Conservation (phyloP, 2,329 filamentous ascomycete species). For the Fusarium sp. region DNA sequence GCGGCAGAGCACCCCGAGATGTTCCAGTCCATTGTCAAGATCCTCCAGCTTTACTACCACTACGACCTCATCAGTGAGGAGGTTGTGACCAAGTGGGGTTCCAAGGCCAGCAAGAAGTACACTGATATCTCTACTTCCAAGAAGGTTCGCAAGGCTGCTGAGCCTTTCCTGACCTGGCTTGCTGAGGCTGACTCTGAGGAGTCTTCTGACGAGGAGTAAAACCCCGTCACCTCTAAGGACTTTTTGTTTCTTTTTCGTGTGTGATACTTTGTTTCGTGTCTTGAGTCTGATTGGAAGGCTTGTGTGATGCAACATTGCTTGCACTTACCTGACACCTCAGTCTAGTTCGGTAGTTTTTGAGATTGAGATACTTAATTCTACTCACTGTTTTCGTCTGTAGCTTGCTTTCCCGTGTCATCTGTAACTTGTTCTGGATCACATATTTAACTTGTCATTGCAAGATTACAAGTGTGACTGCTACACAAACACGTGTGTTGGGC, state of each 20-base stretch:
- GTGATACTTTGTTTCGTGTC: constrained; percentile 11
- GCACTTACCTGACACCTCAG: constrained; percentile 11
- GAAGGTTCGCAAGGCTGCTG: constrained; percentile 95
- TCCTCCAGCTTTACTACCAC: constrained; percentile 92
- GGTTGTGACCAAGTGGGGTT: constrained; percentile 89
- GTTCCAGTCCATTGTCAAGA: constrained; percentile 81
- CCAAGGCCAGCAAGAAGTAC: constrained; percentile 98
- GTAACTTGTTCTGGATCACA: neutral
- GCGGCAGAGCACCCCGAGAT: constrained; percentile 86
- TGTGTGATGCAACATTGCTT: constrained; percentile 18
- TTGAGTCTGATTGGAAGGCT: constrained; percentile 6
- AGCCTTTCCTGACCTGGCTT: constrained; percentile 96
- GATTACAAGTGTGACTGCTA: neutral
- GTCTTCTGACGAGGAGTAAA: constrained; percentile 69
- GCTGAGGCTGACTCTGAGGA: constrained; percentile 84
- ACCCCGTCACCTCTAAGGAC: constrained; percentile 3
- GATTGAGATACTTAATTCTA: constrained; percentile 40
- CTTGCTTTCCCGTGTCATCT: neutral
- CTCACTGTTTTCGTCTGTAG: constrained; percentile 18
- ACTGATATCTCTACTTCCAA: constrained; percentile 90
- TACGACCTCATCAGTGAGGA: constrained; percentile 92
- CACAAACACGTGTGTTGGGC: neutral
- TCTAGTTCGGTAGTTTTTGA: constrained; percentile 37
- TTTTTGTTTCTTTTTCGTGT: constrained; percentile 1
- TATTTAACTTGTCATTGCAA: neutral